Percentiles rank a stretch among this genome's conserved stretches.
These are phyloP conservation scores for Mycena polygramma DNA, from an alignment of 768 basidiomycete genomes.

Conservation along the genomic window DNA sequence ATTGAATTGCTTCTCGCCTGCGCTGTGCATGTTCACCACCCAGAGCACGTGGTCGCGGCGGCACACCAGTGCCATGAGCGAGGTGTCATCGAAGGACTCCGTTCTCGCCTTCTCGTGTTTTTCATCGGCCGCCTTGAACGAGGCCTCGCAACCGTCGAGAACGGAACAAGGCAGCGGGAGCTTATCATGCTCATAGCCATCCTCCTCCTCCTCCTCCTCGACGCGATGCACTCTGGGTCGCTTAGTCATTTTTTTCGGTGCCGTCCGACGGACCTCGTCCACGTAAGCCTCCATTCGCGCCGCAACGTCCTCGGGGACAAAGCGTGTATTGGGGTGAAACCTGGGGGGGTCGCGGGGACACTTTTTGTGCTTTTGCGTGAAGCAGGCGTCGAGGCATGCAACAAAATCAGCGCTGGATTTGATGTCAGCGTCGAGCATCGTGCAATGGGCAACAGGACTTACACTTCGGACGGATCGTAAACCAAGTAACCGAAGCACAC, in stretches of 20 bases:
- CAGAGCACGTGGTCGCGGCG: constrained; percentile 48
- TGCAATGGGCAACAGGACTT: neutral
- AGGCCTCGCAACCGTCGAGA: constrained; percentile 12
- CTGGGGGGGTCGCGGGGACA: constrained; percentile 6
- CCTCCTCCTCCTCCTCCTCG: constrained; percentile 9
- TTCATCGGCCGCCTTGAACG: constrained; percentile 33
- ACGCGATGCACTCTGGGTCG: neutral
- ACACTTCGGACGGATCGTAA: neutral
- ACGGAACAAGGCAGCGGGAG: neutral
- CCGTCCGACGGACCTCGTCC: neutral
- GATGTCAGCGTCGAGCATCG: too few relatives aligned
- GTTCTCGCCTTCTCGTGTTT: constrained; percentile 28
- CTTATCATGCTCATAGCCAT: neutral
- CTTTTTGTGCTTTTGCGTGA: constrained; percentile 23
- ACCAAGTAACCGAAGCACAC: constrained; percentile 14
- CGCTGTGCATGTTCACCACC: constrained; percentile 49
- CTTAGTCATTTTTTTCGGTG: neutral
- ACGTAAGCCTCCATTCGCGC: constrained; percentile 7
- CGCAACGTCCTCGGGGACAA: constrained; percentile 7
- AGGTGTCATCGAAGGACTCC: constrained; percentile 41
- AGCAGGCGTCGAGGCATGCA: constrained; percentile 19
- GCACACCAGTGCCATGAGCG: constrained; percentile 49
- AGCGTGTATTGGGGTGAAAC: constrained; percentile 8
- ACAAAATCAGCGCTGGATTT: constrained; percentile 1
- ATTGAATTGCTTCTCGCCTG: constrained; percentile 49